These are phyloP conservation scores for Phytophthora lateralis DNA, from an alignment of 352 stramenopile genomes.

Conservation along the genomic window DNA sequence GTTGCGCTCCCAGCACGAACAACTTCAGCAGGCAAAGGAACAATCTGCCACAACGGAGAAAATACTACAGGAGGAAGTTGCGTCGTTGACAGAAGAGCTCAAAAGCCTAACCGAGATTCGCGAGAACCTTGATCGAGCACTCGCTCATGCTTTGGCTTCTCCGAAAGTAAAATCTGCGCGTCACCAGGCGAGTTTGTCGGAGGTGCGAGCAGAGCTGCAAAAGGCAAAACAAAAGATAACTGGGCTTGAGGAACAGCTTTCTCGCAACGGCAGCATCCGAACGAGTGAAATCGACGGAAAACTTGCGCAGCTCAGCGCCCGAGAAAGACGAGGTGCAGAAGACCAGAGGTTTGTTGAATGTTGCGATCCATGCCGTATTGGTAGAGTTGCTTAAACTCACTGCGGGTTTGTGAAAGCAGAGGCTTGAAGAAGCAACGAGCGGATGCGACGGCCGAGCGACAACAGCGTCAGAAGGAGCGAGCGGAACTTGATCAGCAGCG, in stretches of 20 bases:
- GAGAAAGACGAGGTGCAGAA: constrained; percentile 44
- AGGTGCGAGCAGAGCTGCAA: constrained; percentile 53
- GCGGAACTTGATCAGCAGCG: constrained; percentile 25
- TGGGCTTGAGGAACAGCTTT: constrained; percentile 50
- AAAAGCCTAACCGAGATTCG: constrained; percentile 29
- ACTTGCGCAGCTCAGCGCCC: constrained; percentile 29
- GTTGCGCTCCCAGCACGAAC: constrained; percentile 14
- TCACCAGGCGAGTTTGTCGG: constrained; percentile 27
- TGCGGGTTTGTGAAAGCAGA: constrained; percentile 19
- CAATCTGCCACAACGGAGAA: constrained; percentile 4
- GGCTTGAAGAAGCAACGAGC: constrained; percentile 51
- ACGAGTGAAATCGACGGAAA: constrained; percentile 50
- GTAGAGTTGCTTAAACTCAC: constrained; percentile 1
- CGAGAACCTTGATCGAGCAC: constrained; percentile 29
- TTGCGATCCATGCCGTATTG: no score
- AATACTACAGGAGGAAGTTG: constrained; percentile 17
- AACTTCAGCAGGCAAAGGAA: constrained; percentile 11
- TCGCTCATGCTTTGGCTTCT: constrained; percentile 28
- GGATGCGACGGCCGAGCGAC: constrained; percentile 36
- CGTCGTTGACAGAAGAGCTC: constrained; percentile 18
- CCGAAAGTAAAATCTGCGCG: constrained; percentile 17
- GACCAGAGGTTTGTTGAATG: constrained; percentile 53
- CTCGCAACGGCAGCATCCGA: constrained; percentile 24
- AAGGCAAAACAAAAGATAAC: constrained; percentile 58
- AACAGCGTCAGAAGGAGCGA: constrained; percentile 37